Evolutionary conservation across 2,329 filamentous ascomycete species (phyloP).

Genomic region (Exophiala lecanii-corni): DNA sequence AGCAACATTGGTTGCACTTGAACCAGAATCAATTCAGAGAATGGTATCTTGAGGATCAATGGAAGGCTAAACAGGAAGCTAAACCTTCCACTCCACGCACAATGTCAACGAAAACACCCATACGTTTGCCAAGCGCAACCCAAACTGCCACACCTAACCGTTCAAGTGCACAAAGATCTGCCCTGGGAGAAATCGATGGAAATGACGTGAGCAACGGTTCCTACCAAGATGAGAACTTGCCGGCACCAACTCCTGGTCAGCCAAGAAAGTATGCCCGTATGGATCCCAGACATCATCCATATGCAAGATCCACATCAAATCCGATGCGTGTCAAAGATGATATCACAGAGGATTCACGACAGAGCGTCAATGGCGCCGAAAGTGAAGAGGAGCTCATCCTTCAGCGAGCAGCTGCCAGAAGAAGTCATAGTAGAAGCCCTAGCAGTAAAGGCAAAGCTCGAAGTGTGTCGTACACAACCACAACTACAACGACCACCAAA

Average conservation of each 20-base stretch:
- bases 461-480: slow-evolving; percentile 27
- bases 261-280: slow-evolving; percentile 81
- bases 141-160: slow-evolving; percentile 75
- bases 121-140: slow-evolving; percentile 55
- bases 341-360: slow-evolving; percentile 43
- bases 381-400: slow-evolving; percentile 80
- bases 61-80: slow-evolving; percentile 75
- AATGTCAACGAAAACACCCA: slow-evolving; percentile 55
- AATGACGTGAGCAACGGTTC: slow-evolving; percentile 56
- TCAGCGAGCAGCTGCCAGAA: slow-evolving; percentile 64
- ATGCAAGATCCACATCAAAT: slow-evolving; percentile 55
- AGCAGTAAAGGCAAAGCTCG: slow-evolving; percentile 28
- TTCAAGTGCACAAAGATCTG: slow-evolving; percentile 56
- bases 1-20: slow-evolving; percentile 97
- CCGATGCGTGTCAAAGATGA: slow-evolving; percentile 29
- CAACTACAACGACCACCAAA: slow-evolving; percentile 27
- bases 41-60: slow-evolving; percentile 80
- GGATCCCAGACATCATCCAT: slow-evolving; percentile 69
- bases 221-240: slow-evolving; percentile 86
- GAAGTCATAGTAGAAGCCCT: slow-evolving; percentile 23
- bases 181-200: slow-evolving; percentile 88
- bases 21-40: slow-evolving; percentile 97
- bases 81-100: slow-evolving; percentile 51
- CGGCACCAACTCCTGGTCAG: slow-evolving; percentile 91
- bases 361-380: slow-evolving; percentile 56